Percentiles rank a stretch among this genome's conserved stretches.
Evolutionary conservation across 192 early-diverging fungal genomes (phyloP).

Genomic region (Podila epigama): DNA sequence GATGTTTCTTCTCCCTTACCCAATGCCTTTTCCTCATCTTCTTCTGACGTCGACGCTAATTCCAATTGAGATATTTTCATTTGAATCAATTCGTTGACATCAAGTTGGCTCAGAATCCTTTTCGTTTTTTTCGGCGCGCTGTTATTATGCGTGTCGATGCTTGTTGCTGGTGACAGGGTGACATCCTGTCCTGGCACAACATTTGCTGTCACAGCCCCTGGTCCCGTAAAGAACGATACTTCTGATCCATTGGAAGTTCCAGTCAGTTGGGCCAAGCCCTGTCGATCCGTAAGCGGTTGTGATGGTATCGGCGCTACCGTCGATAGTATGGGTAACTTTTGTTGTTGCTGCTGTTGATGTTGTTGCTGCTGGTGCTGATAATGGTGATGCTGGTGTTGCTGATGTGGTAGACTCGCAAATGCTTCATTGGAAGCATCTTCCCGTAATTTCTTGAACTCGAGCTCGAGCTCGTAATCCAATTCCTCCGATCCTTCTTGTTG

Average conservation of each 20-base stretch:
- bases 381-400: neutral
- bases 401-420: neutral
- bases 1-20: slow-evolving; percentile 37
- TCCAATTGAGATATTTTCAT: slow-evolving; percentile 65
- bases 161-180: neutral
- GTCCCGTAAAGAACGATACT: neutral
- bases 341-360: neutral
- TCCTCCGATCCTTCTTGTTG: neutral
- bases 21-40: slow-evolving; percentile 66
- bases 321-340: neutral
- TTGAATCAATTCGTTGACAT: slow-evolving; percentile 62
- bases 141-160: neutral
- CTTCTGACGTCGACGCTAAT: slow-evolving; percentile 52
- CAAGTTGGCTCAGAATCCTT: slow-evolving; percentile 53
- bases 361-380: neutral
- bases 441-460: neutral
- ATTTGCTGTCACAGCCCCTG: too few relatives aligned
- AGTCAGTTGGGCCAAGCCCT: neutral
- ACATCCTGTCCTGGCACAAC: too few relatives aligned
- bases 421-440: neutral
- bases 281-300: neutral
- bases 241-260: neutral
- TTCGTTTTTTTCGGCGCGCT: slow-evolving; percentile 28
- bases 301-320: neutral
- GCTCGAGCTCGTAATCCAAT: too few relatives aligned